Evolutionary conservation across 345 rosid species (phyloP), one percentile per base, ranked within the genome.

Genomic region (Melaleuca quinquenervia): DNA sequence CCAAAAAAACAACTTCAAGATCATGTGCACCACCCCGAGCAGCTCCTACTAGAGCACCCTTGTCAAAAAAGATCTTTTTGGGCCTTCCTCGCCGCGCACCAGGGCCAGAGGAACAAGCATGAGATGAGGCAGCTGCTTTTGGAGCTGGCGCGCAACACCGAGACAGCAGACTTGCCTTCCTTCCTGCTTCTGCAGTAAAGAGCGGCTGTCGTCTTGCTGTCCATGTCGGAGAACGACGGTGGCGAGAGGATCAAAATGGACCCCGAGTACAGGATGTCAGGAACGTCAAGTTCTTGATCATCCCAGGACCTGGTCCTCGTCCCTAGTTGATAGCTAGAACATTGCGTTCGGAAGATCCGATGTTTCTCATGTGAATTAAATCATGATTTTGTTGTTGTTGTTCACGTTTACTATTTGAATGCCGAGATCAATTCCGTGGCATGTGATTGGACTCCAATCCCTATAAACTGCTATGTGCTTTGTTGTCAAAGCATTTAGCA

Each of bases 61-160:
- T n/a, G n/a, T 41, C 41, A 41, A 95, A 95, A 89, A 94, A 94
- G 60, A 92, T 95, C 85, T 92, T 95, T 60, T 94, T 95, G 0
- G 98, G 99, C 2, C 95, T 92, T 96, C 74, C 88, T 95, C 5
- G 97, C 96, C 5, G 99, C 97, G 11, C 91, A 93, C 44, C 99
- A 96, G 86, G 93, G 93, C 12, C 93, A 92, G 55, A 85, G 90
- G 64, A 94, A 93, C 24, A 90, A 90, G 85, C 93, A 95, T 1
- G 96, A 93, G 90, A 90, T 92, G 24, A 88, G 88, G 14, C 89
- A 88, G 5, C 91, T 93, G 0, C 70, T 41, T 41, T 41, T 83
- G 41, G 88, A 88, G 7, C 32, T 95, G 86, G 89, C 92, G 50
- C 91, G 93, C 0, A 96, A 96, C 89, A 91, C 90, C 1, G 99